Base-by-base conservation (phyloP, 805 yeast species). In the Kuraishia ogatae region DNA sequence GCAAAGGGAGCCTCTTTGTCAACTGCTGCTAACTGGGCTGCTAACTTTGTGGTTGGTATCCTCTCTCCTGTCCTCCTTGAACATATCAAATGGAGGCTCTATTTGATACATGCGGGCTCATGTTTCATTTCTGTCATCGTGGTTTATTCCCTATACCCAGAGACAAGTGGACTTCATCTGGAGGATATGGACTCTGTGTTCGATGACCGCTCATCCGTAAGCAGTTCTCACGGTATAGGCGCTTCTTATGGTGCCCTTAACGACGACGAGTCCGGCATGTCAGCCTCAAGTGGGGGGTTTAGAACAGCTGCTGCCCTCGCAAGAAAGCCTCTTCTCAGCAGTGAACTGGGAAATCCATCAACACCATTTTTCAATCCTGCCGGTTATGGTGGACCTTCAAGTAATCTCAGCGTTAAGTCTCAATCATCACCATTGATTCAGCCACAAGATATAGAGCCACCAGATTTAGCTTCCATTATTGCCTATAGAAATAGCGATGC, bases 121-220 rank as follows among this genome's bases (percentile, higher is more conserved):
- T 90, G 97, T 70, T 72, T 83, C 50, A 67, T 85, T 49, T 88
- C 96, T 2, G 83, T 87, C 57, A 67, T 87, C 43, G 83, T 85
- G 22, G 97, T 91, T 13, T 82, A 78, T 71, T 78, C 77, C 55
- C 72, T 83, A 50, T 90, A 87, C 66, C 97, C 97, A 1, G 97
- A 92, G 67, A 92, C 97, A 1, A 90, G 87, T 62, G 97, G 97
- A 11, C 82, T 91, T 52, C 78, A 85, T 24, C 76, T 91, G 55
- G 97, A 92, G 66, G 97, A 92, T 57, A 91, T 92, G 96, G 97
- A 92, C 59, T 80, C 88, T 2, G 79, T 91, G 15, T 91, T 92
- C 68, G 96, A 92, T 60, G 97, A 84, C 62, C 66, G 76, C 61
- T 67, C 71, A 1, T 64, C 70, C 2, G 54, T 57, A 2, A 59